Conservation (phyloP, 1,139 yeast species). For the Yamadazyma mexicana region DNA sequence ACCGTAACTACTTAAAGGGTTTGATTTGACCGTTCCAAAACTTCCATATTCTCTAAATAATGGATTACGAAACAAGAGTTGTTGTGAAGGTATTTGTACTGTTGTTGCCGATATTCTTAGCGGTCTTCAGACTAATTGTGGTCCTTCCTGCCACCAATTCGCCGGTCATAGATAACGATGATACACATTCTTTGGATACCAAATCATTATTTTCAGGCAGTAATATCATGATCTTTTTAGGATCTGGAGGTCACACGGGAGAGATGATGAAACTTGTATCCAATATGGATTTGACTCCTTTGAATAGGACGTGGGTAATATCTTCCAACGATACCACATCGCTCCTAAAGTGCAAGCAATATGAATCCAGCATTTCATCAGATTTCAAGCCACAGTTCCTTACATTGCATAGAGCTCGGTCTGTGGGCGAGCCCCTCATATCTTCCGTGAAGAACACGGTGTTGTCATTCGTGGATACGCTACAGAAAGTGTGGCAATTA, state of each 20-base stretch:
- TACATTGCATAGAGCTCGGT: constrained; percentile 70
- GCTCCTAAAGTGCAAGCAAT: constrained; percentile 44
- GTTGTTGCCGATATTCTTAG: constrained; percentile 26
- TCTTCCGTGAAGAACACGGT: constrained; percentile 57
- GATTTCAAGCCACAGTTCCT: constrained; percentile 26
- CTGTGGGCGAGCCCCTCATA: constrained; percentile 62
- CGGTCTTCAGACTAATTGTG: constrained; percentile 25
- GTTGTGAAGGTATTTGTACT: constrained; percentile 21
- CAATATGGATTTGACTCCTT: constrained; percentile 25
- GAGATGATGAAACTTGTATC: constrained; percentile 77
- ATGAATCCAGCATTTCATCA: constrained; percentile 28
- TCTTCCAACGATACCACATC: constrained; percentile 65
- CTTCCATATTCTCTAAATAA: too few species aligned
- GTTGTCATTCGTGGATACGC: constrained; percentile 35
- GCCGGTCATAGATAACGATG: constrained; percentile 2
- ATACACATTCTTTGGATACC: background rate
- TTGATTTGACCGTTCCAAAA: too few species aligned
- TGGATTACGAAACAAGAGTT: constrained; percentile 29
- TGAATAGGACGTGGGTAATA: constrained; percentile 45
- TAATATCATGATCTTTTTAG: constrained; percentile 57
- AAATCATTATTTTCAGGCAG: constrained; percentile 17
- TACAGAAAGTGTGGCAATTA: constrained; percentile 18
- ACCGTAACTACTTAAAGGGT: too few species aligned
- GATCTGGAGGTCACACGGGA: constrained; percentile 95
- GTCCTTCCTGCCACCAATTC: constrained; percentile 28